Evolutionary conservation across 2,329 filamentous ascomycete species (phyloP).

Genomic region (Berkeleyomyces rouxiae): DNA sequence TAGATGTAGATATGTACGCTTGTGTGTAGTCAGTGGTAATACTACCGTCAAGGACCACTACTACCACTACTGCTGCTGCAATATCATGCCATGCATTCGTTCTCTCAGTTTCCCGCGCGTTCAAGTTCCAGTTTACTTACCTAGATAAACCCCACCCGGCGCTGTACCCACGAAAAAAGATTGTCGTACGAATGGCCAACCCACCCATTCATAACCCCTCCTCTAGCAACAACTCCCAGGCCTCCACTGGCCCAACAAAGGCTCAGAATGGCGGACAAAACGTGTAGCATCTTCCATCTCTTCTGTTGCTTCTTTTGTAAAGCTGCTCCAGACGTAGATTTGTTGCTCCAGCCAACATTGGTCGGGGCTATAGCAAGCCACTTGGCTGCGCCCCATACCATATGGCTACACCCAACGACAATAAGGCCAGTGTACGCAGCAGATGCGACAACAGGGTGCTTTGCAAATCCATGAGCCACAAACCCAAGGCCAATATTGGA

Average conservation of each 20-base stretch:
- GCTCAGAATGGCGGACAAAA: slow-evolving; percentile 37
- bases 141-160: neutral
- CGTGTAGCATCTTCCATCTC: slow-evolving; percentile 58
- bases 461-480: slow-evolving; percentile 69
- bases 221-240: slow-evolving; percentile 58
- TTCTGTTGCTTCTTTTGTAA: slow-evolving; percentile 37
- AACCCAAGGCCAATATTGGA: slow-evolving; percentile 74
- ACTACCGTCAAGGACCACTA: too few species aligned
- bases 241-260: slow-evolving; percentile 69
- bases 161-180: slow-evolving; percentile 26
- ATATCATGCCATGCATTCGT: too few species aligned
- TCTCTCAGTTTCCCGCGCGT: too few species aligned
- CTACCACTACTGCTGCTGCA: too few species aligned
- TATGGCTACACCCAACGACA: slow-evolving; percentile 52
- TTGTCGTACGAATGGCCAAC: slow-evolving; percentile 65
- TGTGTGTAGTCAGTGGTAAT: too few species aligned
- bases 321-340: slow-evolving; percentile 31
- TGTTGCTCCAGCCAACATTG: slow-evolving; percentile 30
- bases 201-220: slow-evolving; percentile 58
- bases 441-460: slow-evolving; percentile 49
- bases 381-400: slow-evolving; percentile 70
- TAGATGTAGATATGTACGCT: too few species aligned
- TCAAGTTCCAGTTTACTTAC: neutral
- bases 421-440: slow-evolving; percentile 54
- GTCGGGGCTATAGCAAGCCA: slow-evolving; percentile 55